A percentile compares a stretch with the other conserved stretches of the same genome.
Evolutionary conservation across 2,329 filamentous ascomycete genomes (phyloP).

Genomic region (Trichoderma pleuroti): DNA sequence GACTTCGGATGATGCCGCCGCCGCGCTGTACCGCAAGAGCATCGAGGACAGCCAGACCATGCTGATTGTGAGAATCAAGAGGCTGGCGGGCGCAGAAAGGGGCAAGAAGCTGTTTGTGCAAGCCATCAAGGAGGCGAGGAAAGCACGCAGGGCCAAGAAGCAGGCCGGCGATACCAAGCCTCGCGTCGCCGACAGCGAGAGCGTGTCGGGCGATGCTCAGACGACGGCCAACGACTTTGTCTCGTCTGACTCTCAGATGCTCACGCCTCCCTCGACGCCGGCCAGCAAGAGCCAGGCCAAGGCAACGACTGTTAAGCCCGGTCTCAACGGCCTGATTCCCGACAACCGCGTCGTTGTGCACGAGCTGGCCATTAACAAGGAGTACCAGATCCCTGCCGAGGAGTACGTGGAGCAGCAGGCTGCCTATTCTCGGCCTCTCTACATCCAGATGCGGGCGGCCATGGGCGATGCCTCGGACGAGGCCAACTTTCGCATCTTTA

Average conservation of each 20-base stretch:
- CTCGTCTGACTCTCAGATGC: constrained; percentile 45
- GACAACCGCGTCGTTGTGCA: constrained; percentile 73
- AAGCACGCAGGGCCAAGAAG: constrained; percentile 61
- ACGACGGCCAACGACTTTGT: constrained; percentile 37
- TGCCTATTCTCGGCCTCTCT: constrained; percentile 46
- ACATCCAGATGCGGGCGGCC: constrained; percentile 57
- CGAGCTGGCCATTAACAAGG: constrained; percentile 74
- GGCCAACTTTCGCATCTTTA: constrained; percentile 63
- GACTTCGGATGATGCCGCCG: constrained; percentile 67
- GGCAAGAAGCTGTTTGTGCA: constrained; percentile 71
- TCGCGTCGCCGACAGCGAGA: constrained; percentile 57
- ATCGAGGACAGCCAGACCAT: constrained; percentile 79
- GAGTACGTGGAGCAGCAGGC: constrained; percentile 57
- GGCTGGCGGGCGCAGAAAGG: constrained; percentile 66
- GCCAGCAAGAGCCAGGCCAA: constrained; percentile 39
- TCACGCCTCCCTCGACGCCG: constrained; percentile 53
- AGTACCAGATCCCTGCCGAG: constrained; percentile 66
- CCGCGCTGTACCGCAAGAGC: constrained; percentile 73
- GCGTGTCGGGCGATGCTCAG: constrained; percentile 37
- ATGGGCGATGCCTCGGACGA: constrained; percentile 65
- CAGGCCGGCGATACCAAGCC: constrained; percentile 68
- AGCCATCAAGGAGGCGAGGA: constrained; percentile 68
- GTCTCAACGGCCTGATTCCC: constrained; percentile 56
- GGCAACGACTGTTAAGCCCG: constrained; percentile 36
- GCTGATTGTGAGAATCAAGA: constrained; percentile 75